phyloP scores from a whole-genome alignment of 2,329 filamentous ascomycete genomes.

The Aspergillus neotritici region DNA sequence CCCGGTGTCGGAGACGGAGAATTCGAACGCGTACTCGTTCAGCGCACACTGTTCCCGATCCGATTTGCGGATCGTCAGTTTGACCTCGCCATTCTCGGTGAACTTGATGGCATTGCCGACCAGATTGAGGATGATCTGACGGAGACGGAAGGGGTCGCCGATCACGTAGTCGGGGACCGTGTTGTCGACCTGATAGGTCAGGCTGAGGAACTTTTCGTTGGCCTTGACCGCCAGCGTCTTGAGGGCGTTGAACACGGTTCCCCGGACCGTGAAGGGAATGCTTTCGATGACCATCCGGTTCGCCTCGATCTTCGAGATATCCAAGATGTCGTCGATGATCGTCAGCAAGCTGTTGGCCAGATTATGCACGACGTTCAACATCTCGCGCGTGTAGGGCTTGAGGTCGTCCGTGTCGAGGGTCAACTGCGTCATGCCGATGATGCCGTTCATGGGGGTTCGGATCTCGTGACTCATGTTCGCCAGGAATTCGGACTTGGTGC shows the following conservation, averaged over 20 bases:
- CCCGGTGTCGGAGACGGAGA: constrained; percentile 90
- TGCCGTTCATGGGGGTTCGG: constrained; percentile 93
- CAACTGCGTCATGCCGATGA: constrained; percentile 96
- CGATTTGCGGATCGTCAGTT: constrained; percentile 77
- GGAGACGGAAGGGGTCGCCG: constrained; percentile 90
- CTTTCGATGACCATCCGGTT: constrained; percentile 98
- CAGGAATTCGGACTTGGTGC: constrained; percentile 96
- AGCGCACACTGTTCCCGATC: constrained; percentile 59
- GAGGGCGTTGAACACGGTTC: constrained; percentile 92
- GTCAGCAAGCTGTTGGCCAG: constrained; percentile 92
- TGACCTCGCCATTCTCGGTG: constrained; percentile 93
- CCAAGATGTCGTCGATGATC: constrained; percentile 79
- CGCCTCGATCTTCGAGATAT: constrained; percentile 77
- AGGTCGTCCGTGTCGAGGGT: constrained; percentile 93
- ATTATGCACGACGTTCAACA: constrained; percentile 97
- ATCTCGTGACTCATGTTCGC: constrained; percentile 99
- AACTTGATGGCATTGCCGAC: constrained; percentile 99
- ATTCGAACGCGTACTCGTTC: constrained; percentile 88
- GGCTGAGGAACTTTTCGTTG: constrained; percentile 87
- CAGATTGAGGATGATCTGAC: constrained; percentile 94
- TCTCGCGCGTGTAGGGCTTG: constrained; percentile 91
- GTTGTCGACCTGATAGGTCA: constrained; percentile 89
- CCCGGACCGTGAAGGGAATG: constrained; percentile 89
- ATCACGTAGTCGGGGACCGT: constrained; percentile 92
- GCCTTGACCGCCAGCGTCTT: constrained; percentile 97